phyloP scores from a whole-genome alignment of 2,329 filamentous ascomycete species.

The Chaetomiaceae sp. region DNA sequence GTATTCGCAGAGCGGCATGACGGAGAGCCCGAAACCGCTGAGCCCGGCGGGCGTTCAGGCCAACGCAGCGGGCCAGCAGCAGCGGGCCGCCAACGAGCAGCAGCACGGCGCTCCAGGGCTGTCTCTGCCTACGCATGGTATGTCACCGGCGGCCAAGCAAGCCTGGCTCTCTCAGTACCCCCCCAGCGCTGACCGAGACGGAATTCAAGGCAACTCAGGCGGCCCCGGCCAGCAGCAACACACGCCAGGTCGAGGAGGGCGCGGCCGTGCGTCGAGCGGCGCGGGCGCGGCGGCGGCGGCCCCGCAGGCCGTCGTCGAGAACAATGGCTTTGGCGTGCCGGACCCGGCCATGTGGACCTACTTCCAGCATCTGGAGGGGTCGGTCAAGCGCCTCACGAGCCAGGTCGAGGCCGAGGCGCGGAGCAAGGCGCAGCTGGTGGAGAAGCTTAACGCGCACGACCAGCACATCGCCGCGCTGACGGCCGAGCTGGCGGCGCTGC shows the following conservation, averaged over 20 bases:
- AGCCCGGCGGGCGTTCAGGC: slow-evolving; percentile 56
- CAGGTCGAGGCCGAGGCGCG: slow-evolving; percentile 19
- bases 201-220: slow-evolving; percentile 37
- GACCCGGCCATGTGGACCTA: slow-evolving; percentile 67
- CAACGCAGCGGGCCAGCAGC: slow-evolving; percentile 43
- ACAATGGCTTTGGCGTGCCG: slow-evolving; percentile 59
- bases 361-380: slow-evolving; percentile 64
- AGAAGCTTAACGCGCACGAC: slow-evolving; percentile 24
- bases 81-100: slow-evolving; percentile 38
- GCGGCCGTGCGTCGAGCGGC: slow-evolving; percentile 41
- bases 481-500: slow-evolving; percentile 21
- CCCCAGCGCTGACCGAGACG: slow-evolving; percentile 28
- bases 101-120: slow-evolving; percentile 22
- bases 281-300: slow-evolving; percentile 13
- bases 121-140: slow-evolving; percentile 31
- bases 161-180: slow-evolving; percentile 29
- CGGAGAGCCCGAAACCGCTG: slow-evolving; percentile 81
- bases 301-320: slow-evolving; percentile 40
- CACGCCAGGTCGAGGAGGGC: slow-evolving; percentile 27
- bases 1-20: slow-evolving; percentile 70
- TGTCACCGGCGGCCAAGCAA: slow-evolving; percentile 30
- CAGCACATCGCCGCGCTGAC: slow-evolving; percentile 22
- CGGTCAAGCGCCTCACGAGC: slow-evolving; percentile 28
- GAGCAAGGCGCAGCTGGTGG: slow-evolving; percentile 22
- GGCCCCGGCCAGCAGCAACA: slow-evolving; percentile 13